Base-by-base conservation (phyloP, 2,329 filamentous ascomycete genomes). In the Aspergillus luchuensis region DNA sequence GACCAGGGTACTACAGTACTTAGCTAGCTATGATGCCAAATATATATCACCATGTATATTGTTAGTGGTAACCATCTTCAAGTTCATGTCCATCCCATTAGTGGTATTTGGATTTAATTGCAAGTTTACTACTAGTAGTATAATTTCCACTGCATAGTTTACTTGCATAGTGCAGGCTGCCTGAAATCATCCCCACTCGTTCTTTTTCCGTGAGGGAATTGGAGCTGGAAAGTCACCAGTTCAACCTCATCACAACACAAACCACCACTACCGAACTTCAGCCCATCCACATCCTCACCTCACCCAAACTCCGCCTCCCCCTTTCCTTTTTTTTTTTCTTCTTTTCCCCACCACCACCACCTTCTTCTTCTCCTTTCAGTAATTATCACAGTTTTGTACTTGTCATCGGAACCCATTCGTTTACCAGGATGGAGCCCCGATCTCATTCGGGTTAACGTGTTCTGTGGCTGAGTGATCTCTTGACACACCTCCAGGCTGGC, bases 401-500 rank as follows among this genome's bases (percentile, higher is more conserved):
- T 47, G 38, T 52, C 52, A 50, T 57, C 55, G 52, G 17, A 23
- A 53, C 39, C 33, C 54, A 51, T 30, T 43, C 41, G 38, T 56
- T 57, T 17, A 25, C 41, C 53, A 52, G 58, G 50, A 66, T 67
- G 67, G 61, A 63, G 59, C 60, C 58, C 57, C 66, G 57, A 60
- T 57, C 58, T 50, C 63, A 60, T 61, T 66, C 59, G 57, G 66
- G 63, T 58, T 67, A 67, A 64, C 55, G 68, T 63, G 41, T 45
- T 21, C 8, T 45, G 64, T 59, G 62, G 39, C 57, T 30, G 58
- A 59, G 57, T 57, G 43, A 38, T 51, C 57, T 59, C 53, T 28
- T 50, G 30, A 38, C 60, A 63, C 48, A 50, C 47, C 21, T 59
- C 47, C 43, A 50, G 48, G 19, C 17, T 62, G 51, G 30, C 48